Conservation (phyloP, 2,329 filamentous ascomycete genomes). For the Escovopsis sp. region DNA sequence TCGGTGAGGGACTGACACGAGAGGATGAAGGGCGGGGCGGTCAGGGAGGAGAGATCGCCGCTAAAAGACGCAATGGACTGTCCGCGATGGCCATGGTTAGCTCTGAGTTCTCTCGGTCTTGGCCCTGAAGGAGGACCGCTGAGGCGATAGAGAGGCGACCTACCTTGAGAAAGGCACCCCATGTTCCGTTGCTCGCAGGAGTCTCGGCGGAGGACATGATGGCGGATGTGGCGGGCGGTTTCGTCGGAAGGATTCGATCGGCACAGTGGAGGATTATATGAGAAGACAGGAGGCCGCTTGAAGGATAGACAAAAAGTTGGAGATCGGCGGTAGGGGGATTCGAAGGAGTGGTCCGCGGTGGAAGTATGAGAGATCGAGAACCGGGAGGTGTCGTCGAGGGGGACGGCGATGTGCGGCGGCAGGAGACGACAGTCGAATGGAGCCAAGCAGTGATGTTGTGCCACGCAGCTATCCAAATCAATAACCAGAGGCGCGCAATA, state of each 20-base stretch:
- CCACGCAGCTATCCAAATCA: too few species aligned
- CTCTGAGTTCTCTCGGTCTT: background rate
- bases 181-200: conserved; percentile 30
- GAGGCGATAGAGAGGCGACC: background rate
- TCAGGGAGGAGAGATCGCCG: conserved; percentile 66
- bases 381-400: too few species aligned
- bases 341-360: too few species aligned
- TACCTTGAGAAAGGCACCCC: conserved; percentile 39
- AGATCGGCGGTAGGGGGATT: too few species aligned
- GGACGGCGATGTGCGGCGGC: too few species aligned
- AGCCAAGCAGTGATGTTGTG: too few species aligned
- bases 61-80: conserved; percentile 69
- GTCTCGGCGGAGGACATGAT: conserved; percentile 18
- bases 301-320: too few species aligned
- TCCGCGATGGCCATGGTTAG: too few species aligned
- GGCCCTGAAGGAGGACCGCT: background rate
- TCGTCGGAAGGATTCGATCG: background rate
- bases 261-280: background rate
- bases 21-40: conserved; percentile 70
- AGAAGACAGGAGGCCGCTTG: too few species aligned
- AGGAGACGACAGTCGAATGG: too few species aligned
- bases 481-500: too few species aligned
- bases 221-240: background rate
- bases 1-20: conserved; percentile 66
- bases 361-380: too few species aligned